phyloP scores from a whole-genome alignment of 2,329 filamentous ascomycete species.

The Fusarium devonianum region DNA sequence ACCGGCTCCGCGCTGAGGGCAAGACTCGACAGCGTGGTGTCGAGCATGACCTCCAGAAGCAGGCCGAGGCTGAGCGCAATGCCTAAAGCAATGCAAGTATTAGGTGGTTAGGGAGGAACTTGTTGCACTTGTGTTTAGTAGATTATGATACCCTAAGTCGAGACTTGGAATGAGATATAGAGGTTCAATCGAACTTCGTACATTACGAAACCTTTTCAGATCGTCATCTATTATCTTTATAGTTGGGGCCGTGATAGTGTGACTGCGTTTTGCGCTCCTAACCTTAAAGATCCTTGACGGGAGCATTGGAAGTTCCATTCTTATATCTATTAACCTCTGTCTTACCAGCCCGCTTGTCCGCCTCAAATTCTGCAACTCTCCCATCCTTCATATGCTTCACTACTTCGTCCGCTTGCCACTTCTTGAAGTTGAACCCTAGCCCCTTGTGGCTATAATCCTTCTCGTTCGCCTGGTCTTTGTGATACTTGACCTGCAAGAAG shows the following conservation, averaged over 20 bases:
- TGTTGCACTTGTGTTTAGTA: constrained; percentile 17
- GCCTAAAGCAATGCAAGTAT: constrained; percentile 20
- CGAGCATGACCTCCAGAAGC: constrained; percentile 81
- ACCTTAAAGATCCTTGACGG: neutral
- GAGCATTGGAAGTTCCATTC: neutral
- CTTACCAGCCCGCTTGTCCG: neutral
- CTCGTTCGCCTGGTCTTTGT: neutral
- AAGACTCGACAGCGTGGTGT: constrained; percentile 86
- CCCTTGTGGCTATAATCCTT: neutral
- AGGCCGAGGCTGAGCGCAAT: constrained; percentile 59
- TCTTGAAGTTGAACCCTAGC: neutral
- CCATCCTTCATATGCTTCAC: neutral
- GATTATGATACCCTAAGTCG: constrained; percentile 32
- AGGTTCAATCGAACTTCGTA: neutral
- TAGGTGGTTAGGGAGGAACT: constrained; percentile 8
- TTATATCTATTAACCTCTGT: neutral
- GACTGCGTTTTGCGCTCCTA: too few relatives aligned
- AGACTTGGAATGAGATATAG: constrained; percentile 18
- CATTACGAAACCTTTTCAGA: neutral
- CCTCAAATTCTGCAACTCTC: neutral
- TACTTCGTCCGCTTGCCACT: neutral
- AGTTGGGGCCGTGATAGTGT: too few relatives aligned
- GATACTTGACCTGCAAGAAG: neutral
- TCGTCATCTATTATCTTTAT: too few relatives aligned
- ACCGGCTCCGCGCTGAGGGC: constrained; percentile 77